Conservation (phyloP, 208 protist species). For the Acanthamoeba castellanii region DNA sequence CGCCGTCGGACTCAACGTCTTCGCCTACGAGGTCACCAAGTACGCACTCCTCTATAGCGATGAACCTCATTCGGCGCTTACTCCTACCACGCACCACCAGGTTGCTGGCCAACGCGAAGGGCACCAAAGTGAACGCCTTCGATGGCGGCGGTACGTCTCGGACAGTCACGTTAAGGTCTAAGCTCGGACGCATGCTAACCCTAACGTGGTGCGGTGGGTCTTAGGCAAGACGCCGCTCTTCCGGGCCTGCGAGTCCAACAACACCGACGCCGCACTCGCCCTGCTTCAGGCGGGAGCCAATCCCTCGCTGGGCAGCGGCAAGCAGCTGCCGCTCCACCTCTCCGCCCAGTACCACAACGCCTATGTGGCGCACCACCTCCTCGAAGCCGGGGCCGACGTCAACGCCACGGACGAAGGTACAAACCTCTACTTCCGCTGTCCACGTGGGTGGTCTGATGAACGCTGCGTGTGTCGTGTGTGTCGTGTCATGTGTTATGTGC, state of each 20-base stretch:
- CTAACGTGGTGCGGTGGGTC: not conserved
- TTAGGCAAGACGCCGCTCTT: slow-evolving; percentile 8
- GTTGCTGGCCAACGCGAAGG: not conserved
- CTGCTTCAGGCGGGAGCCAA: not conserved
- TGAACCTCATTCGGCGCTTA: not conserved
- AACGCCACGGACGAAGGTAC: slow-evolving; percentile 46
- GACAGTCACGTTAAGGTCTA: not conserved
- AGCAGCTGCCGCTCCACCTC: not conserved
- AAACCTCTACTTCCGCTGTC: not conserved
- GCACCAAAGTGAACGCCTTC: not conserved
- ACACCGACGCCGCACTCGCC: slow-evolving; percentile 1
- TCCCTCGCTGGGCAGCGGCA: not conserved
- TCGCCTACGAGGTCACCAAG: not conserved
- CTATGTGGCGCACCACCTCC: not conserved
- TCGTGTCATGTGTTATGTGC: not conserved
- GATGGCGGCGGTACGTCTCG: not conserved
- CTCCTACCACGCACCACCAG: not conserved
- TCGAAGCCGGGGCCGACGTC: slow-evolving; percentile 33
- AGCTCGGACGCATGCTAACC: no score
- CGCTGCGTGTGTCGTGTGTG: not conserved
- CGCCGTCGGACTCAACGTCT: not conserved
- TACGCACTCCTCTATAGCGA: not conserved
- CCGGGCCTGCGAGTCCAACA: not conserved
- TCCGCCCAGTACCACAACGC: not conserved
- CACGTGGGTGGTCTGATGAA: not conserved